phyloP scores from a whole-genome alignment of 2,329 filamentous ascomycete species.

The Verticillium nubilum region DNA sequence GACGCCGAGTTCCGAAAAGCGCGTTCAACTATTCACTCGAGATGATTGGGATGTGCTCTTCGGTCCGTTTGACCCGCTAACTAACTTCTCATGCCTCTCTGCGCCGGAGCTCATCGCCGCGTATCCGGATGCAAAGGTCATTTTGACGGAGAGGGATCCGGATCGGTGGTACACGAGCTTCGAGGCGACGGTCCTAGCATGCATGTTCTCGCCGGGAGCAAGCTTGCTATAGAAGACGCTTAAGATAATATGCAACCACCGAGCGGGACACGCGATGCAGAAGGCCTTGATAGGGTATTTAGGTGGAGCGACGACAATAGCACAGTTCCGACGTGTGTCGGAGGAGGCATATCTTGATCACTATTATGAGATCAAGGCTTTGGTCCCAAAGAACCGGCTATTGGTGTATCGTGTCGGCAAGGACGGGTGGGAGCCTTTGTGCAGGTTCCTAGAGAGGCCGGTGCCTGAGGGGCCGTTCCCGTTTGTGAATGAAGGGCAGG shows the following conservation, averaged over 20 bases:
- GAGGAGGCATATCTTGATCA: conserved; percentile 5
- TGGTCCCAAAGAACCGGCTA: conserved; percentile 9
- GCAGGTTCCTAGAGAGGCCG: conserved; percentile 29
- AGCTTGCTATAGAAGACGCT: neutral
- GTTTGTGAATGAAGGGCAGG: conserved; percentile 19
- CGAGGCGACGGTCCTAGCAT: neutral
- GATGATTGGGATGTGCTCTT: conserved; percentile 26
- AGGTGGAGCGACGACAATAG: neutral
- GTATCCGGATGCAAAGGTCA: conserved; percentile 37
- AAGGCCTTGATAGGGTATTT: neutral
- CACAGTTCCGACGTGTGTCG: neutral
- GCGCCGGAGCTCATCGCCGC: conserved; percentile 31
- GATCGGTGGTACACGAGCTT: conserved; percentile 17
- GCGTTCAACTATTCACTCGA: conserved; percentile 10
- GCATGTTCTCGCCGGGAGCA: neutral
- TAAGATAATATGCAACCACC: neutral
- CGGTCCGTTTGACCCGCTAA: conserved; percentile 20
- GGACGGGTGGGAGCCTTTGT: conserved; percentile 33
- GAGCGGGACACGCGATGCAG: neutral
- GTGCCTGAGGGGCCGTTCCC: conserved; percentile 27
- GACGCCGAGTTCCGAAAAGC: neutral
- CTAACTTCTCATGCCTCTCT: conserved; percentile 22
- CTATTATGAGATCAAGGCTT: conserved; percentile 1
- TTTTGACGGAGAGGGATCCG: conserved; percentile 23
- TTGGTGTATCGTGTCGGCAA: conserved; percentile 31